Conservation (phyloP, 495 filamentous ascomycete genomes). For the Lophium mytilinum region DNA sequence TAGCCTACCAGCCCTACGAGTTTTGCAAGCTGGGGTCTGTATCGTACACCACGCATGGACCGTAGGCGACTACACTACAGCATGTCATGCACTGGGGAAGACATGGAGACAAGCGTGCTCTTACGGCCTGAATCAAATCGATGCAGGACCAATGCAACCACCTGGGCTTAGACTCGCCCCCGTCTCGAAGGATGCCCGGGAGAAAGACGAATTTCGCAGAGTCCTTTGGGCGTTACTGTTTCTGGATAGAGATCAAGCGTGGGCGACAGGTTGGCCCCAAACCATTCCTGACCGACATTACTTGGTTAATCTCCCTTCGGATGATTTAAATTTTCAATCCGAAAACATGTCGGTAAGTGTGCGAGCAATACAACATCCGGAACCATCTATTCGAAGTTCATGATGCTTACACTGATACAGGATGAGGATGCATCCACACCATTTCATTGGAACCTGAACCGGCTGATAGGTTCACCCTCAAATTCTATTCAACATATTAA, state of each 20-base stretch:
- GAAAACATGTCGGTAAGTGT: background rate
- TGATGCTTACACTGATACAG: background rate
- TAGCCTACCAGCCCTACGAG: conserved; percentile 5
- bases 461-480: background rate
- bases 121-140: conserved; percentile 11
- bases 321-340: background rate
- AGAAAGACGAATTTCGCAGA: conserved; percentile 14
- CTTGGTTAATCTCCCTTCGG: conserved; percentile 11
- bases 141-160: background rate
- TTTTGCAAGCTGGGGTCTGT: conserved; percentile 9
- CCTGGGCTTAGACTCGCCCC: background rate
- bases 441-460: conserved; percentile 11
- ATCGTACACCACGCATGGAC: conserved; percentile 6
- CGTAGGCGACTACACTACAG: conserved; percentile 13
- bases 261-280: conserved; percentile 16
- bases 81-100: conserved; percentile 13
- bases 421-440: background rate
- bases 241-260: conserved; percentile 9
- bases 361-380: background rate
- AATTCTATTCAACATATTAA: background rate
- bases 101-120: conserved; percentile 16
- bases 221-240: conserved; percentile 19
- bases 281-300: conserved; percentile 15
- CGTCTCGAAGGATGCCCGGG: background rate
- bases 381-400: background rate